These are phyloP conservation scores for Pseudocercospora fuligena DNA, from an alignment of 2,329 filamentous ascomycete genomes.

Conservation along the genomic window DNA sequence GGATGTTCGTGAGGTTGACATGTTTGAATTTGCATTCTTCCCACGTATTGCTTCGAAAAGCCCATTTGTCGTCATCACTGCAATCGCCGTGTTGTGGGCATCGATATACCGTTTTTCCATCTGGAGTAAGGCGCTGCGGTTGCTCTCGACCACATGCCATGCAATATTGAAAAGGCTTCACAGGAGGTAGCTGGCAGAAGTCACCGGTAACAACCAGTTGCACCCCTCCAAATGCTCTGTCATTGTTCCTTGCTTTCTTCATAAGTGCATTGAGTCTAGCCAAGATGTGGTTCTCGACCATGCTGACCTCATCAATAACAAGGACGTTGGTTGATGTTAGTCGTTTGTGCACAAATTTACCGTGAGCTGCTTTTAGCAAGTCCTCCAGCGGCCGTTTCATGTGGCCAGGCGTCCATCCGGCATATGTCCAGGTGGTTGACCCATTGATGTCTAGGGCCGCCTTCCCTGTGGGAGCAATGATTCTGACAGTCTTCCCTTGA, in stretches of 20 bases:
- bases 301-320: slow-evolving; percentile 69
- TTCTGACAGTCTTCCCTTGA: slow-evolving; percentile 48
- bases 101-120: slow-evolving; percentile 35
- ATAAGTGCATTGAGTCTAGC: slow-evolving; percentile 48
- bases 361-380: slow-evolving; percentile 36
- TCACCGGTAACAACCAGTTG: slow-evolving; percentile 57
- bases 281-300: slow-evolving; percentile 63
- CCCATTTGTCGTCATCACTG: slow-evolving; percentile 62
- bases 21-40: slow-evolving; percentile 57
- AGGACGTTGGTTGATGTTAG: slow-evolving; percentile 58
- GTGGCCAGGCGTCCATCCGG: slow-evolving; percentile 58
- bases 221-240: slow-evolving; percentile 36
- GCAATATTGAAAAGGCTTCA: slow-evolving; percentile 61
- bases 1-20: slow-evolving; percentile 59
- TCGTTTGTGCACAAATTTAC: slow-evolving; percentile 43
- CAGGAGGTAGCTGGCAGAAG: slow-evolving; percentile 65
- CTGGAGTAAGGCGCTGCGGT: slow-evolving; percentile 34
- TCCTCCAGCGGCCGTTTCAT: slow-evolving; percentile 49
- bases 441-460: slow-evolving; percentile 64
- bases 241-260: slow-evolving; percentile 16
- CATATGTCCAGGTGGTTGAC: slow-evolving; percentile 61
- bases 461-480: slow-evolving; percentile 65
- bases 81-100: slow-evolving; percentile 47
- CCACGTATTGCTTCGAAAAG: slow-evolving; percentile 64
- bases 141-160: slow-evolving; percentile 51